Base-by-base conservation (phyloP, 1,284 basidiomycete genomes). In the Ganoderma lucidum region DNA sequence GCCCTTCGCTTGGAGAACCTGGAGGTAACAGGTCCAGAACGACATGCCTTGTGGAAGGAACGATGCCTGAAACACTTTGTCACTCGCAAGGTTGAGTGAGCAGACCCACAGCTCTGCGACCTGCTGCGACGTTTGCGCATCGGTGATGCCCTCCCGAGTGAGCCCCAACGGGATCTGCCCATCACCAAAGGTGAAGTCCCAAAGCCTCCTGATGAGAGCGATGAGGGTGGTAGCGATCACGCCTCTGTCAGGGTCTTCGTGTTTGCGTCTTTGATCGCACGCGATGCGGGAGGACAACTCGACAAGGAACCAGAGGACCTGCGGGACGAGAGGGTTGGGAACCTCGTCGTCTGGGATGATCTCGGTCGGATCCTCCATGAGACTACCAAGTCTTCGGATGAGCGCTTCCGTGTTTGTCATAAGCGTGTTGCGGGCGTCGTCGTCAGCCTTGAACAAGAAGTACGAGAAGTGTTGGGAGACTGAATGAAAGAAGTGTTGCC, bases 91-190 rank as follows among this genome's bases (percentile, higher is more conserved):
- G 75, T 96, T 90, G 44, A 95, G 84, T 19, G 95, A 75, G 55
- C 87, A 88, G 48, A 96, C 84, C 96, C 96, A 98, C 12, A 93
- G 76, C 73, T 94, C 91, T 0, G 90, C 86, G 0, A 75, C 56
- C 30, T 76, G 69, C 48, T 72, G 71, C 0, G 70, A 45, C 6
- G 51, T 79, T 45, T 61, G 80, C 63, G 66, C 73, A 73, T 61
- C 78, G 72, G 64, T 77, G 72, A 86, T 83, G 82, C 79, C 28
- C 87, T 77, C 48, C 79, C 78, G 6, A 81, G 79, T 60, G 44
- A 80, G 72, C 63, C 80, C 76, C 61, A 89, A 77, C 6, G 79
- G 71, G 6, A 81, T 75, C 67, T 92, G 83, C 0, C 86, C 82
- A 0, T 83, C 76, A 39, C 86, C 83, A 61, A 93, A 78, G 19